Evolutionary conservation across 2,329 filamentous ascomycete species (phyloP).

Genomic region (Exophiala mesophila): DNA sequence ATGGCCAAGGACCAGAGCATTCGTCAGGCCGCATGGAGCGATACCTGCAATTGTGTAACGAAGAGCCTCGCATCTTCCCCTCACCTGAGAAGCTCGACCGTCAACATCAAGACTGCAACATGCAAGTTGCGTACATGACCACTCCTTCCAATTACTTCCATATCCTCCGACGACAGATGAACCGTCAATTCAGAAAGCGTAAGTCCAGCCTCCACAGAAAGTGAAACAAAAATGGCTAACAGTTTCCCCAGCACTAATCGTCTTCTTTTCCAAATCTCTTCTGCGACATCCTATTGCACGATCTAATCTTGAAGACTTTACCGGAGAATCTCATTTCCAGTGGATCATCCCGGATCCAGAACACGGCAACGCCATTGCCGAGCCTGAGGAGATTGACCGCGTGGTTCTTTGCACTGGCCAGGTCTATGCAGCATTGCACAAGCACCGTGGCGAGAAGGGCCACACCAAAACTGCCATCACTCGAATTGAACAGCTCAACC

Average conservation of each 20-base stretch:
- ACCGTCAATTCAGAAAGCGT: constrained; percentile 99
- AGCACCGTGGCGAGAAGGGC: constrained; percentile 81
- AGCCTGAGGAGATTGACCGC: constrained; percentile 82
- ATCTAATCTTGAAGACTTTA: constrained; percentile 86
- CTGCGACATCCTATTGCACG: constrained; percentile 90
- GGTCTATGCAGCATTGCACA: constrained; percentile 84
- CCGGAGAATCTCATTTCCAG: constrained; percentile 84
- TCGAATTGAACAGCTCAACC: constrained; percentile 94
- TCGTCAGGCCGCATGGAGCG: constrained; percentile 96
- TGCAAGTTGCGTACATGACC: constrained; percentile 98
- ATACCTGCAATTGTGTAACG: constrained; percentile 94
- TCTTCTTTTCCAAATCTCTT: constrained; percentile 98
- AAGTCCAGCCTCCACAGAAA: constrained; percentile 50
- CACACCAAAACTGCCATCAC: constrained; percentile 91
- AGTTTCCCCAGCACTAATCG: constrained; percentile 64
- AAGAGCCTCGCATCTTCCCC: constrained; percentile 92
- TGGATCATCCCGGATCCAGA: constrained; percentile 93
- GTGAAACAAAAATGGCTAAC: too few relatives aligned
- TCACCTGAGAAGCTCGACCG: constrained; percentile 82
- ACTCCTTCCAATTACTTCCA: constrained; percentile 95
- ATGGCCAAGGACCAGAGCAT: constrained; percentile 96
- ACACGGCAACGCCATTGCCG: constrained; percentile 70
- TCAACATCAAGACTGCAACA: constrained; percentile 99
- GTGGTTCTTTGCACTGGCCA: constrained; percentile 93
- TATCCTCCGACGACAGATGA: constrained; percentile 92